Evolutionary conservation across 805 yeast species (phyloP).

Genomic region (Pichia pseudocactophila): DNA sequence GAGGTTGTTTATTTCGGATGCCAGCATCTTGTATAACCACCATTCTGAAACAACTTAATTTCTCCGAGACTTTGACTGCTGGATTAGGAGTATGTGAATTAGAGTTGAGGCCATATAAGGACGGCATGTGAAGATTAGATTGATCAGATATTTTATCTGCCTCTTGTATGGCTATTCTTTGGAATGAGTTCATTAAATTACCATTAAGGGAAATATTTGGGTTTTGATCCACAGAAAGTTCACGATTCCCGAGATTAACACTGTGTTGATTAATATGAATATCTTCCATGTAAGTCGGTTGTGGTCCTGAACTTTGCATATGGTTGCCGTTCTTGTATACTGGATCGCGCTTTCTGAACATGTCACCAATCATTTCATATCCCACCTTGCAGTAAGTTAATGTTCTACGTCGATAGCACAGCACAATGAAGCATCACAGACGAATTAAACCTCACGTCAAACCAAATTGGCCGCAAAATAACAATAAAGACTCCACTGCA

Average conservation of each 20-base stretch:
- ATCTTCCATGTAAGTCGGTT: background rate
- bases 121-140: background rate
- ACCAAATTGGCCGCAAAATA: too few relatives aligned
- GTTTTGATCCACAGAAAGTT: too few relatives aligned
- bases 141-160: background rate
- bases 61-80: slow-evolving; percentile 18
- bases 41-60: slow-evolving; percentile 29
- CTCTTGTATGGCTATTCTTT: background rate
- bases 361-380: slow-evolving; percentile 16
- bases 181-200: background rate
- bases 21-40: slow-evolving; percentile 43
- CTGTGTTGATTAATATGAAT: too few relatives aligned
- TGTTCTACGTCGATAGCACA: too few relatives aligned
- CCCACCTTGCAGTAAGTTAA: background rate
- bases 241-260: too few relatives aligned
- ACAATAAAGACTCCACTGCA: too few relatives aligned
- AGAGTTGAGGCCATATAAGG: slow-evolving; percentile 6
- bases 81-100: slow-evolving; percentile 12
- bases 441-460: too few relatives aligned
- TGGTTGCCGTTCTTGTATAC: background rate
- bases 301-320: background rate
- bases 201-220: background rate
- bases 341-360: slow-evolving; percentile 15
- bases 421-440: too few relatives aligned
- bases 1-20: slow-evolving; percentile 38